Evolutionary conservation across 192 early-diverging fungal species (phyloP), one percentile per base, ranked within the genome.

Genomic region (Backusella sp.): DNA sequence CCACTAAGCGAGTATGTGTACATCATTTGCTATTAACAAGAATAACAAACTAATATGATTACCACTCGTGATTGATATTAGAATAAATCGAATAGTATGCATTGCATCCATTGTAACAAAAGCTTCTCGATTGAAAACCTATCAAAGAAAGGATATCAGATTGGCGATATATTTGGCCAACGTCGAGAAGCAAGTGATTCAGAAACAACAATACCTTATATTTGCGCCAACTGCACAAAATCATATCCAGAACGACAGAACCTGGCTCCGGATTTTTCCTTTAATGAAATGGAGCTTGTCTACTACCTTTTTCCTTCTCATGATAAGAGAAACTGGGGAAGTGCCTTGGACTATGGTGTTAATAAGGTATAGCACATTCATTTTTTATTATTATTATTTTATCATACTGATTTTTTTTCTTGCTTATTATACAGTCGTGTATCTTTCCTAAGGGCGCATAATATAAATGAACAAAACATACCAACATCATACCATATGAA

Each of bases 241-340:
- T 12, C 6, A 19, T 49, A 21, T 26, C 37, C 37, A 17, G 26
- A 41, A 21, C 37, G 41, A 46, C 15, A 32, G 11, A 67, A n/a
- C 1, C 19, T 49, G 17, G n/a, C 46, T n/a, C 46, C 46, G 4
- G 46, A 49, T 49, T 19, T 49, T n/a, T 49, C 46, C 6, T 21
- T 49, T 37, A 66, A 30, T 3, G 65, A 42, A 7, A 39, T 17
- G 6, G 73, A 36, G 1, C 26, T 66, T 0, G 62, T 74, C 1
- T 74, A 66, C 30, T 74, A 74, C 37, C 39, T 53, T 12, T 37
- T 26, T 0, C 59, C 73, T 32, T 42, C 23, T 26, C 28, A 41
- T 23, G 73, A 74, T 21, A 3, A 4, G 1, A 36, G 73, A 66
- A 74, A 66, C 28, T 74, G 73, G 73, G 73, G 73, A 17, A 14